Percentiles rank a stretch among this genome's conserved stretches.
phyloP scores from a whole-genome alignment of 73 alveolate species.

The Symbiodinium pilosum region DNA sequence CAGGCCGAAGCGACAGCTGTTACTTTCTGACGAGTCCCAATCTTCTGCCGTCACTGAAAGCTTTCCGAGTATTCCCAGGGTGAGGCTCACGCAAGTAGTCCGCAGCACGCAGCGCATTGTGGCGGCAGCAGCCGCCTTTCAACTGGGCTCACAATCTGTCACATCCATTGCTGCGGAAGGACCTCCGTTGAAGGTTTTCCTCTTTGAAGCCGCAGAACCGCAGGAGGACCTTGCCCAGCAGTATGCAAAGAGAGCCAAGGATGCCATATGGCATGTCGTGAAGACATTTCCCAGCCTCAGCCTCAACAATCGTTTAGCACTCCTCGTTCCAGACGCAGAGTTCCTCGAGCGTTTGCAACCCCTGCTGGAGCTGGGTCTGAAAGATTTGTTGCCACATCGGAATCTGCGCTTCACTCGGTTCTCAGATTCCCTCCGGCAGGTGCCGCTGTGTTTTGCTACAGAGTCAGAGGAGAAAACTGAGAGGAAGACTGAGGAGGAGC shows the following conservation, averaged over 20 bases:
- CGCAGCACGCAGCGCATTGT: constrained; percentile 50
- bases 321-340: neutral
- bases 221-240: neutral
- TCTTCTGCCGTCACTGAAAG: neutral
- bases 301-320: constrained; percentile 7
- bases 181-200: constrained; percentile 34
- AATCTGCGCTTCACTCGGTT: neutral
- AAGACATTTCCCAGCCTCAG: neutral
- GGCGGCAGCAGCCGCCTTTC: constrained; percentile 10
- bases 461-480: neutral
- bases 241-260: neutral
- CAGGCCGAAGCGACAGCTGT: neutral
- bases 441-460: neutral
- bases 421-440: neutral
- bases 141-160: neutral
- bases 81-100: constrained; percentile 14
- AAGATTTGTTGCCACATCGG: neutral
- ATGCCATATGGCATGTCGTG: neutral
- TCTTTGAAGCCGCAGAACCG: no score
- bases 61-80: neutral
- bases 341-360: neutral
- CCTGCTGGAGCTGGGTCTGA: neutral
- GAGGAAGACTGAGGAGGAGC: no score
- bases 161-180: neutral
- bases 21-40: constrained; percentile 15